These are phyloP conservation scores for Astrephomene gubernaculifera DNA, from an alignment of 139 green algal species.

Conservation along the genomic window DNA sequence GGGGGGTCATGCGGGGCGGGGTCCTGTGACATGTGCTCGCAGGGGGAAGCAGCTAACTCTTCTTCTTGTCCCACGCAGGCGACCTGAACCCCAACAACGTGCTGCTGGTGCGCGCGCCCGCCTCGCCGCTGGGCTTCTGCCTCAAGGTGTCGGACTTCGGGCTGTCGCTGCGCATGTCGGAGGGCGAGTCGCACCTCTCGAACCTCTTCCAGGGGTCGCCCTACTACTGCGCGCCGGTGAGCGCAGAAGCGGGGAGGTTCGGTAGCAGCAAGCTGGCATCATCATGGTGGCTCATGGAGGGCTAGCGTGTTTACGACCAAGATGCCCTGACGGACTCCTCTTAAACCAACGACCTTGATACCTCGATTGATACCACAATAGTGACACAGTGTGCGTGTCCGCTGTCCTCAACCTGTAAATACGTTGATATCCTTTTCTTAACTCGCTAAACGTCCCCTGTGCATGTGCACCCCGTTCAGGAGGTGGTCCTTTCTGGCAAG, in stretches of 20 bases:
- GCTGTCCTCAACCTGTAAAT: too few relatives aligned
- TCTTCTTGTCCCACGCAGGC: neutral
- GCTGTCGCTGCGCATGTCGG: slow-evolving; percentile 22
- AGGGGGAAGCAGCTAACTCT: too few relatives aligned
- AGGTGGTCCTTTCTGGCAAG: slow-evolving; percentile 42
- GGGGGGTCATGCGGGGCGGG: too few relatives aligned
- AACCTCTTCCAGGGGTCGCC: slow-evolving; percentile 47
- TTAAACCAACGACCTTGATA: too few relatives aligned
- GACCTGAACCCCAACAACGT: slow-evolving; percentile 57
- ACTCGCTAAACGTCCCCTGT: neutral
- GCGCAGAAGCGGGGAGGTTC: neutral
- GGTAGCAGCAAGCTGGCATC: neutral
- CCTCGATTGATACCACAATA: too few relatives aligned
- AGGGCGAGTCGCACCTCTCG: slow-evolving; percentile 39
- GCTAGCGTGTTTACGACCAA: too few relatives aligned
- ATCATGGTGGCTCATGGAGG: too few relatives aligned
- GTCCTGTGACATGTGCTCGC: too few relatives aligned
- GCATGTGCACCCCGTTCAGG: neutral
- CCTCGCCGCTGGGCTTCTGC: slow-evolving; percentile 9
- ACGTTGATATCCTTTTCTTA: neutral
- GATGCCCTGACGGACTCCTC: too few relatives aligned
- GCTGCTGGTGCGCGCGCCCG: slow-evolving; percentile 25
- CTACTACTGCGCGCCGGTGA: slow-evolving; percentile 40
- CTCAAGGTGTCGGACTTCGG: slow-evolving; percentile 49
- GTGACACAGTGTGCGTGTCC: too few relatives aligned